phyloP scores from a whole-genome alignment of 768 basidiomycete species.

The Trametes meyenii region DNA sequence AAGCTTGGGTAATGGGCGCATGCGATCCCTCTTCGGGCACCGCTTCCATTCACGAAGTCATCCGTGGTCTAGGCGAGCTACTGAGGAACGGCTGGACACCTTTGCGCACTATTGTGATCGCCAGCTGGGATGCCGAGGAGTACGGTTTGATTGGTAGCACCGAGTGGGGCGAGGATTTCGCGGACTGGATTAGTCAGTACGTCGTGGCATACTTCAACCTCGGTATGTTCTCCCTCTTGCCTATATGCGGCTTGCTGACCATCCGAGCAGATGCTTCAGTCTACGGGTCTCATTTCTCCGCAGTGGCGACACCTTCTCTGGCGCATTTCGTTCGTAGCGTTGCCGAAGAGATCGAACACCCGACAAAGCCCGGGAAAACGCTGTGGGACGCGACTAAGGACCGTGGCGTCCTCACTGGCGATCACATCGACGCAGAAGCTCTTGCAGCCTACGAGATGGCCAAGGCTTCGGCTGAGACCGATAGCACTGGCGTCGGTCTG shows the following conservation, averaged over 20 bases:
- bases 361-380: conserved; percentile 60
- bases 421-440: conserved; percentile 47
- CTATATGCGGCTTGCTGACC: not conserved
- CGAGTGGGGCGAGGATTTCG: conserved; percentile 94
- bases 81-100: conserved; percentile 82
- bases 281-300: conserved; percentile 59
- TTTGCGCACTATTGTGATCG: conserved; percentile 72
- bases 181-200: conserved; percentile 75
- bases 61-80: conserved; percentile 73
- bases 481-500: conserved; percentile 49
- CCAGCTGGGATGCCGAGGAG: conserved; percentile 83
- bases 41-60: conserved; percentile 73
- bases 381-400: conserved; percentile 82
- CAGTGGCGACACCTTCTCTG: conserved; percentile 76
- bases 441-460: conserved; percentile 41
- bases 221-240: conserved; percentile 36
- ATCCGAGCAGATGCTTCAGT: conserved; percentile 59
- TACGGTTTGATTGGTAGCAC: conserved; percentile 83
- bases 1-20: conserved; percentile 75
- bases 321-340: conserved; percentile 70
- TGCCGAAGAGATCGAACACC: conserved; percentile 75
- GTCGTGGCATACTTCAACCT: conserved; percentile 89
- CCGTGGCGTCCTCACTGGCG: conserved; percentile 49
- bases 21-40: conserved; percentile 82
- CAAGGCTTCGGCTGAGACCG: conserved; percentile 32